Base-by-base conservation (phyloP, 164 flowering plant species). In the Santalum album region DNA sequence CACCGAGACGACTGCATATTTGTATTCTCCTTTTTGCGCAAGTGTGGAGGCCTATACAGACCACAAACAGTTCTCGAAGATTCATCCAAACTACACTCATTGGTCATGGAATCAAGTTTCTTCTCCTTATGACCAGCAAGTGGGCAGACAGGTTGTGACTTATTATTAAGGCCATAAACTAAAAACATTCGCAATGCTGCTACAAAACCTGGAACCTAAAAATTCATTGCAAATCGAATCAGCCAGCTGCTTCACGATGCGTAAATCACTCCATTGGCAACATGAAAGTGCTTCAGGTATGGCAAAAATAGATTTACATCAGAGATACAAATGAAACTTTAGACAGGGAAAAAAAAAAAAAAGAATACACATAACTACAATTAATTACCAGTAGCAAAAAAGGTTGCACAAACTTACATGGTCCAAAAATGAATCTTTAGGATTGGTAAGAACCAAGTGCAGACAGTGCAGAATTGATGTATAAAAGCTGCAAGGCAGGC, bases 41-140 rank as follows among this genome's bases (percentile, higher is more conserved):
- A 62, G 57, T 92, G 98, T 18, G 98, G 96, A 35, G 98, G 98
- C 78, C 79, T 78, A 68, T 92, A 92, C 21, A 70, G 79, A 61
- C 79, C 74, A 65, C 45, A 51, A 56, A 61, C 64, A 51, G 45
- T 58, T 54, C 42, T 73, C 21, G 53, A 59, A 24, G 80, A 68
- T 32, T 71, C 78, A 22, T 51, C 59, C n/a, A 32, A 34, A 32
- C 46, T 61, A 17, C 57, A 32, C 17, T 63, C 55, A 17, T 12
- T 58, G 62, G 38, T 75, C 36, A 20, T 22, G 47, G 67, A 47
- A 64, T 46, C 45, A 36, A 45, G 39, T 58, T 74, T 66, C 58
- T 67, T 63, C 48, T 62, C 69, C 49, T 53, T 72, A 27, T 45
- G 38, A 58, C 43, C 53, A 65, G 50, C 44, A 35, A 56, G 49